Evolutionary conservation across 2,329 filamentous ascomycete genomes (phyloP), one percentile per base, ranked within the genome.

Genomic region (Alternaria solani): DNA sequence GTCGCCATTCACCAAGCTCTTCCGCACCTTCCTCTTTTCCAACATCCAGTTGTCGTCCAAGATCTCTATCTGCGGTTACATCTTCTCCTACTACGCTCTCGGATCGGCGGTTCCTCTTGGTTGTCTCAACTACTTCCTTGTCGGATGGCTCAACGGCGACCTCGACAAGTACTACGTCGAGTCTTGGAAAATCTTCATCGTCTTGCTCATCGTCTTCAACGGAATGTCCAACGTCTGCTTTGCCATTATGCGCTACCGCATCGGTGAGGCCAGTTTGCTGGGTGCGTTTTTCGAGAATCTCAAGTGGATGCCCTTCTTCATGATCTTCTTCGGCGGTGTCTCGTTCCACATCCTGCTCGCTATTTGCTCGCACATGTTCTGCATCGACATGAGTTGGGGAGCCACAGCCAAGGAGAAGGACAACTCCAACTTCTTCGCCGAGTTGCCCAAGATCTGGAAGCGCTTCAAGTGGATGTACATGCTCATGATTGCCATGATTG

Each of bases 361-460:
- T 5, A 83, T 95, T 49, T 81, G 94, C 46, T 84, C 89, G 2
- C 92, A 95, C 81, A 92, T 94, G 88, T 92, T 94, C 75, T 88
- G 91, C 80, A 88, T 94, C 73, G 85, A 94, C 79, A 94, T 94
- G 90, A 88, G 86, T 3, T 94, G 92, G 91, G 91, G 91, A 51
- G 88, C 91, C 2, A 95, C 92, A 1, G 86, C 89, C 47, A 95
- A 95, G 80, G 92, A 95, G 80, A 88, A 88, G 51, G 89, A 93
- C 73, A 89, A 91, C 75, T 90, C 89, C 51, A 92, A 92, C 80
- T 94, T 95, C 80, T 94, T 93, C 80, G 91, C 91, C 63, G 91
- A 94, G 76, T 85, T 94, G 26, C 91, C 91, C 46, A 91, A 90
- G 76, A 90, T 95, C 51, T 78, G 94, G 59, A 90, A 89, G 80